Percentiles rank a stretch among this genome's conserved stretches.
These are phyloP conservation scores for Trichoderma polysporum DNA, from an alignment of 2,329 filamentous ascomycete species.

Conservation along the genomic window DNA sequence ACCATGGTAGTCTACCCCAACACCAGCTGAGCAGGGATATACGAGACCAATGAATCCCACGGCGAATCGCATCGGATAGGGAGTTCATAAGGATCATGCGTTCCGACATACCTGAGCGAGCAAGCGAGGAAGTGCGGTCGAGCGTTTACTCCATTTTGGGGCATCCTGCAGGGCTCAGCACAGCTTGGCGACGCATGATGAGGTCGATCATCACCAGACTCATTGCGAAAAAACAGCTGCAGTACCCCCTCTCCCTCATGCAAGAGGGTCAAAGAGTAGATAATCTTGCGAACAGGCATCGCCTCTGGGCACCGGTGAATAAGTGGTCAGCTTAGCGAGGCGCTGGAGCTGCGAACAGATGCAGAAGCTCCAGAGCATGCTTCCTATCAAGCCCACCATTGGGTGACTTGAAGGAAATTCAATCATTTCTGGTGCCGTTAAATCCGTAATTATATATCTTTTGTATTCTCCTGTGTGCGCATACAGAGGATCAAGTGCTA, in stretches of 20 bases:
- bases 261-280: slow-evolving; percentile 4
- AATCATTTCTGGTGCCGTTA: neutral
- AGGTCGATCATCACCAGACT: slow-evolving; percentile 21
- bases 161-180: slow-evolving; percentile 8
- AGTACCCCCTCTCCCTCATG: slow-evolving; percentile 10
- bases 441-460: neutral
- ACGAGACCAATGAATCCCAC: slow-evolving; percentile 1
- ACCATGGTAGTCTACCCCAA: slow-evolving; percentile 7
- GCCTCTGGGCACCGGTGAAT: neutral
- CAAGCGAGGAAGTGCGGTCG: neutral
- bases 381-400: neutral
- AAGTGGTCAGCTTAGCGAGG: slow-evolving; percentile 15
- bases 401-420: neutral
- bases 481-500: neutral
- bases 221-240: neutral
- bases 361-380: slow-evolving; percentile 8
- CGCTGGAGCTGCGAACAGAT: slow-evolving; percentile 12
- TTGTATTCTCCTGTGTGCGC: neutral
- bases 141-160: neutral
- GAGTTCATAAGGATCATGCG: slow-evolving; percentile 16
- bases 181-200: slow-evolving; percentile 19
- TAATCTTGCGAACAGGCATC: neutral
- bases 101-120: neutral
- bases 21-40: slow-evolving; percentile 19
- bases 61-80: slow-evolving; percentile 16